Evolutionary conservation across 306 rosid species (phyloP), one percentile per base, ranked within the genome.

Genomic region (Cicer yamashitae): DNA sequence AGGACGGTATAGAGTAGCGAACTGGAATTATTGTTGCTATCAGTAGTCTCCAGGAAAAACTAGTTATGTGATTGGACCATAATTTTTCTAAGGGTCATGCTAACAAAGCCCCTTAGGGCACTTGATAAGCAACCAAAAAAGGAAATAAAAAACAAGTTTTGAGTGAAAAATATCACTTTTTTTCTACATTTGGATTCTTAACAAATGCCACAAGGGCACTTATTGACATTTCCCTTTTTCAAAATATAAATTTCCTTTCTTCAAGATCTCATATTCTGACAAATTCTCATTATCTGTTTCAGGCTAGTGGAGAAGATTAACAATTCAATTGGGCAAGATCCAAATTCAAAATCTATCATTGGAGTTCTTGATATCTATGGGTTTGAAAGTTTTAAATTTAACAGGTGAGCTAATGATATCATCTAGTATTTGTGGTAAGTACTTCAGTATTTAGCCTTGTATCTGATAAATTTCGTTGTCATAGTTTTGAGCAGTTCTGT

Each of bases 321-420:
- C 84, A 76, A 13, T 83, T 96, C 99, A 34, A 96, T 96, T 79
- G 99, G 99, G 65, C 99, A 96, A 85, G 99, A 96, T 85, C 96
- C 91, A 60, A 96, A 84, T 85, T 96, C 99, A 56, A 96, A 90
- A 84, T 87, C 96, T 14, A 82, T 96, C 60, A 96, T 96, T 81
- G 99, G 99, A 65, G 99, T 96, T 86, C 98, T 96, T 81, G 99
- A 96, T 87, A 96, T 96, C 77, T 96, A 96, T 82, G 99, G 99
- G 78, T 96, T 96, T 86, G 99, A 96, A 87, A 96, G 99, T 82
- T 96, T 96, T 81, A 88, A 90, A 85, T 88, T 92, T 83, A 96
- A 96, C 74, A 96, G 99, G 99, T 92, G 84, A 76, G 86, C 61
- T 58, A 67, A 22, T 63, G 70, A 44, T 45, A 74, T 77, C 68